Evolutionary conservation across 805 yeast species (phyloP), one percentile per base, ranked within the genome.

Genomic region (Wickerhamiella galacta): DNA sequence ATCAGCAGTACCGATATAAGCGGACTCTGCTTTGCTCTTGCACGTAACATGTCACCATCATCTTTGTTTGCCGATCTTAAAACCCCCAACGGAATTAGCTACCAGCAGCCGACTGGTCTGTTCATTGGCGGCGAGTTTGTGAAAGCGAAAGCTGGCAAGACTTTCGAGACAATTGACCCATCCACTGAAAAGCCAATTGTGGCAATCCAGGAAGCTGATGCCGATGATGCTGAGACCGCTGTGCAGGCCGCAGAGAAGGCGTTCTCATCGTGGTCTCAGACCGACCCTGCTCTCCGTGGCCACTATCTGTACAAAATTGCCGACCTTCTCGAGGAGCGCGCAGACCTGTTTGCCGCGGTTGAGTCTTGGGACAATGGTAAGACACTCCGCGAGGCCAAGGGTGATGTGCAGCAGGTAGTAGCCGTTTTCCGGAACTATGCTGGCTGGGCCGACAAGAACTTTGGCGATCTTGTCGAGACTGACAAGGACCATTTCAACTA

Each of bases 311-410:
- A 58, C 59, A 77, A 71, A 57, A 67, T 85, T 36, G 93, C 94
- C 20, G 82, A 77, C 39, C 61, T 75, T 47, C 56, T 83, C 38
- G 94, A 82, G 49, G 61, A 68, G 44, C 61, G 83, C 50, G 63
- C 70, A 28, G 90, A 79, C 37, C 58, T 69, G 22, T 58, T 85
- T 37, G 83, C 94, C 19, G 61, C 70, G 28, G 76, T 85, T 48
- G 95, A 85, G 60, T 65, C 93, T 16, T 61, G 76, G 51, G 94
- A 85, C 56, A 80, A 82, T 51, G 95, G 95, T 57, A 85, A 83
- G 61, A 74, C 93, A 25, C 56, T 58, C 31, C 50, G 57, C 30
- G 68, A 73, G 52, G 70, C 92, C 17, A 60, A 68, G 43, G 82
- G 80, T 39, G 95, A 83, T 52, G 75, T 85, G 37, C 72, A 63